Evolutionary conservation across 2,329 filamentous ascomycete species (phyloP), one percentile per base, ranked within the genome.

Genomic region (Colletotrichum camelliae): DNA sequence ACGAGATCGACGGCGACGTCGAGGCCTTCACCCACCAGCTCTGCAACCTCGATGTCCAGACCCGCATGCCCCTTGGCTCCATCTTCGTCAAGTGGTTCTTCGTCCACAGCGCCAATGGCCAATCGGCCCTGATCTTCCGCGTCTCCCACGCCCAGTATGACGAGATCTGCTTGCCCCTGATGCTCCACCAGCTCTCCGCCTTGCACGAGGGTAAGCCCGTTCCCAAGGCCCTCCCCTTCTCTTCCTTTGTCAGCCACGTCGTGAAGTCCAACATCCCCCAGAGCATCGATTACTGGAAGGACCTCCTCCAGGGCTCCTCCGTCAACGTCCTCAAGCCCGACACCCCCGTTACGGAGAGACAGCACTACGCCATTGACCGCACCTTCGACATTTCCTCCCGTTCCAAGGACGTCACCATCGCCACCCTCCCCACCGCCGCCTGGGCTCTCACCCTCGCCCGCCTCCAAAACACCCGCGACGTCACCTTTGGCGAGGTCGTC

Each of bases 91-190:
- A 91, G 77, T 92, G 91, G 85, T 88, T 91, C 78, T 87, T 90
- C 60, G 84, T 91, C 58, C 85, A 86, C 72, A 76, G 76, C 74
- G 65, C 80, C 48, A 80, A 78, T 21, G 79, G 77, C 37, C 77
- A 81, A 35, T 86, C 83, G 39, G 87, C 84, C 64, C 88, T 94
- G 16, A 84, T 90, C 74, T 88, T 93, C 81, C 89, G 92, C 72
- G 89, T 94, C 71, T 94, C 92, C 0, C 93, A 94, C 81, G 91
- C 92, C 1, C 92, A 94, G 78, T 94, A 94, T 80, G 93, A 94
- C 77, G 93, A 93, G 77, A 91, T 94, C 27, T 94, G 90, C 78
- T 87, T 94, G 10, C 90, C 91, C 0, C 84, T 88, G n/a, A 87
- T 94, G 24, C 88, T 94, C 73, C 87, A 87, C 21, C 91, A 93